Evolutionary conservation across 257 asterid species (phyloP).

Genomic region (Anisodus tanguticus): DNA sequence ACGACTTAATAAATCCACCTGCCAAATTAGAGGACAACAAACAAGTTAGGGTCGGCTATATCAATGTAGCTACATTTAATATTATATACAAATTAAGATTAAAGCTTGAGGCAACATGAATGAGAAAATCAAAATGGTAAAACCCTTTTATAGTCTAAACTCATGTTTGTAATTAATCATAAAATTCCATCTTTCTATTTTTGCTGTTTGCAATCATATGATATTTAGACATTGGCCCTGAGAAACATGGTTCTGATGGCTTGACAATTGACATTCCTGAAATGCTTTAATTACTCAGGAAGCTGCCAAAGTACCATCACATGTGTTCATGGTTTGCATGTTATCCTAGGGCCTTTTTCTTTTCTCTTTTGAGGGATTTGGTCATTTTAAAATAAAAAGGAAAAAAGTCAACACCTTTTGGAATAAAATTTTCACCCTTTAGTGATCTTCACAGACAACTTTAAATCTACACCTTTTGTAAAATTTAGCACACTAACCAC

Average conservation of each 20-base stretch:
- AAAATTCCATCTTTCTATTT: neutral
- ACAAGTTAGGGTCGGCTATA: too few relatives aligned
- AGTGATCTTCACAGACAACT: conserved; percentile 1
- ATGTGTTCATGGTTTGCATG: neutral
- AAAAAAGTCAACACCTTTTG: conserved; percentile 11
- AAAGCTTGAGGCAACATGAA: neutral
- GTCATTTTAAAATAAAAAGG: too few relatives aligned
- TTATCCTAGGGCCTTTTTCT: conserved; percentile 24
- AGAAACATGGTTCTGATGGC: conserved; percentile 26
- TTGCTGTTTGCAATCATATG: neutral
- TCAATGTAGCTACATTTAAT: too few relatives aligned
- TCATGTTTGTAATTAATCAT: neutral
- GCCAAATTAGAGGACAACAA: conserved; percentile 1
- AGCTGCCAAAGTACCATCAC: conserved; percentile 9
- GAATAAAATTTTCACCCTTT: neutral
- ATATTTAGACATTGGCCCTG: neutral
- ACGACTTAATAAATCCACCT: conserved; percentile 79
- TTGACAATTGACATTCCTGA: conserved; percentile 29
- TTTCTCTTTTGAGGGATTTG: too few relatives aligned
- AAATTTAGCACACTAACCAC: neutral
- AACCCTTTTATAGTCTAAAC: too few relatives aligned
- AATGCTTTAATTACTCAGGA: neutral
- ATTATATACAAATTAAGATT: too few relatives aligned
- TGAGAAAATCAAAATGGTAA: neutral
- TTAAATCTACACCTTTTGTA: neutral